A percentile compares a stretch with the other conserved stretches of the same genome.
Evolutionary conservation across 2,329 filamentous ascomycete genomes (phyloP).

Genomic region (Calonectria henricotiae): DNA sequence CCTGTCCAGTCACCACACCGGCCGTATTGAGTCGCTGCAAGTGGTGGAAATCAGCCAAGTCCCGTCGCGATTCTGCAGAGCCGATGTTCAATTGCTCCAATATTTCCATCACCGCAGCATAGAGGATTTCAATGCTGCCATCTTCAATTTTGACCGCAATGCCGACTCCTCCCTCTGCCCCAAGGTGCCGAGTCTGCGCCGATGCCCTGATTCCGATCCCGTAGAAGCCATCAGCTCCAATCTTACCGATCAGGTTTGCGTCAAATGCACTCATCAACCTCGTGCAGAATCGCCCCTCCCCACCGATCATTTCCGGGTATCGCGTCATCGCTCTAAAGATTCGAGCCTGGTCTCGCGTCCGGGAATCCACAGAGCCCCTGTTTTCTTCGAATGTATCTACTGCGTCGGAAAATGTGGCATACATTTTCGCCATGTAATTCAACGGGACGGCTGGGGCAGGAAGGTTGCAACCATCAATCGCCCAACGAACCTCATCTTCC

Average conservation of each 20-base stretch:
- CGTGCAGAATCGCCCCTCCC: conserved; percentile 66
- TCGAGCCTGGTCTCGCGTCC: conserved; percentile 50
- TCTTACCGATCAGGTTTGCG: conserved; percentile 62
- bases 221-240: conserved; percentile 68
- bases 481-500: conserved; percentile 58
- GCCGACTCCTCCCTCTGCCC: conserved; percentile 59
- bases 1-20: conserved; percentile 57
- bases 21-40: conserved; percentile 59
- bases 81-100: conserved; percentile 63
- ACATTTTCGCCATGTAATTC: conserved; percentile 56
- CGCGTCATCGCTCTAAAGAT: conserved; percentile 63
- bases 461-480: conserved; percentile 65
- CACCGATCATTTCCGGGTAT: conserved; percentile 63
- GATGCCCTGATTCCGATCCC: conserved; percentile 62
- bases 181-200: conserved; percentile 57
- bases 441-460: conserved; percentile 64
- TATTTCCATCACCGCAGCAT: conserved; percentile 63
- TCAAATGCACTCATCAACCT: conserved; percentile 61
- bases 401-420: conserved; percentile 58
- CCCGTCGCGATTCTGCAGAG: conserved; percentile 49
- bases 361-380: conserved; percentile 19
- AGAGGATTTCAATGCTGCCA: conserved; percentile 62
- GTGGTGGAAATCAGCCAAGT: conserved; percentile 56
- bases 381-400: conserved; percentile 41
- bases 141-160: conserved; percentile 68